Conservation (phyloP, 306 rosid genomes). For the Lupinus albus region DNA sequence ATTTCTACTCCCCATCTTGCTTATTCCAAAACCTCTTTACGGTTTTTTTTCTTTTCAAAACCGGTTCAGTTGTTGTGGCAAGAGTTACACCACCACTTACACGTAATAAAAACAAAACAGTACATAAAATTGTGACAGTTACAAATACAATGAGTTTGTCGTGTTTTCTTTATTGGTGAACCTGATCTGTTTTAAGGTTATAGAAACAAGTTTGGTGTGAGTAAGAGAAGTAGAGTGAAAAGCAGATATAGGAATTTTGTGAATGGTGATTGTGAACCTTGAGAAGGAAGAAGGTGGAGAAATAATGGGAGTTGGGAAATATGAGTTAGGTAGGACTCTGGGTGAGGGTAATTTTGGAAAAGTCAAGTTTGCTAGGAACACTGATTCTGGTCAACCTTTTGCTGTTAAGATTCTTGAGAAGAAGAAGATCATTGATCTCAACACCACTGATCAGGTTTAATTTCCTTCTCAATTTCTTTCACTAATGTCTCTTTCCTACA, state of each 20-base stretch:
- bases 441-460: conserved; percentile 80
- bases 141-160: no score
- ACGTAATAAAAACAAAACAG: neutral
- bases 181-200: neutral
- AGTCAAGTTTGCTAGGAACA: conserved; percentile 71
- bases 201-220: neutral
- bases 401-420: conserved; percentile 85
- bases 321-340: conserved; percentile 72
- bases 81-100: neutral
- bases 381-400: conserved; percentile 55
- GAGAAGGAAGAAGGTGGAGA: conserved; percentile 30
- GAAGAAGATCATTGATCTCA: conserved; percentile 60
- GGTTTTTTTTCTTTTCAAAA: neutral
- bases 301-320: conserved; percentile 71
- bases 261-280: conserved; percentile 44
- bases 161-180: neutral
- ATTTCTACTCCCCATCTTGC: neutral
- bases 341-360: conserved; percentile 95
- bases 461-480: neutral
- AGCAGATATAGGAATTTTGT: neutral
- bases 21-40: neutral
- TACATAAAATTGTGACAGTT: neutral
- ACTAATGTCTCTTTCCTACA: neutral
- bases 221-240: neutral
- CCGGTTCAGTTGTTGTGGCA: conserved; percentile 6